Conservation (phyloP, 306 rosid genomes). For the Ormosia emarginata region DNA sequence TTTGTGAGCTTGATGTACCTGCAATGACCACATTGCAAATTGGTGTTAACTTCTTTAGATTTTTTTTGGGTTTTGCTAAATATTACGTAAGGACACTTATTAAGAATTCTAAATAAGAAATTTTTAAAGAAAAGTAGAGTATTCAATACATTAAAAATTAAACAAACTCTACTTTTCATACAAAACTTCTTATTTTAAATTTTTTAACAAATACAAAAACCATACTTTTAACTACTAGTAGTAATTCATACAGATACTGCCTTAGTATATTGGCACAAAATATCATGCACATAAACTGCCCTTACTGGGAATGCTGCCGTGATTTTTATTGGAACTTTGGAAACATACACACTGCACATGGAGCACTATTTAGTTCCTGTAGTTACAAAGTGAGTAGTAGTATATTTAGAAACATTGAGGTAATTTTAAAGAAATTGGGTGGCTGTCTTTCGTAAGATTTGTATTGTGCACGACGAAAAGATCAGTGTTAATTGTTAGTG, state of each 20-base stretch:
- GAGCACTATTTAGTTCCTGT: background rate
- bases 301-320: background rate
- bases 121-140: too few relatives aligned
- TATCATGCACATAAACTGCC: background rate
- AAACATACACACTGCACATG: slow-evolving; percentile 25
- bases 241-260: background rate
- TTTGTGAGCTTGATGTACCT: slow-evolving; percentile 67
- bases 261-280: background rate
- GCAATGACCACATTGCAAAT: slow-evolving; percentile 15
- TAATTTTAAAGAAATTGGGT: background rate
- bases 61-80: background rate
- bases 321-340: slow-evolving; percentile 16
- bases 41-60: background rate
- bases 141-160: too few relatives aligned
- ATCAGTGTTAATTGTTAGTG: background rate
- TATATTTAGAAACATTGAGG: background rate
- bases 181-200: too few relatives aligned
- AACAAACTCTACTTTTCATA: too few relatives aligned
- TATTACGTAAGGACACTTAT: too few relatives aligned
- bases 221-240: background rate
- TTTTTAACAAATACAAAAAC: too few relatives aligned
- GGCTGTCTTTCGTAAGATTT: background rate
- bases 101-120: too few relatives aligned
- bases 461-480: background rate
- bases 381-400: background rate